Conservation (phyloP, 208 protist genomes). For the Zelonia costaricensis region DNA sequence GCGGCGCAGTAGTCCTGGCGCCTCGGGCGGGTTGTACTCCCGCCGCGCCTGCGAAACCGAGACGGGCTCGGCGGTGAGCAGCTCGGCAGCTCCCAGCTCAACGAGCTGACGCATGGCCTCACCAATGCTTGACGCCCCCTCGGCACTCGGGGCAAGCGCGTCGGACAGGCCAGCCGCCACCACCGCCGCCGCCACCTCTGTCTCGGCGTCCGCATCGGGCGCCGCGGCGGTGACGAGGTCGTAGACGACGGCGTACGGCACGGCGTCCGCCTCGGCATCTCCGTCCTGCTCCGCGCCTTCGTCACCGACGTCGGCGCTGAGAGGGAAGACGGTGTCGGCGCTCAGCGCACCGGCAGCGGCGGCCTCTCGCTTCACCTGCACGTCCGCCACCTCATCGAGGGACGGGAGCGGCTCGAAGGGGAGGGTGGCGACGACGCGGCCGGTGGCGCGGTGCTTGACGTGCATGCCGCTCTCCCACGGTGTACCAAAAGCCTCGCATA, state of each 20-base stretch:
- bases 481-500: constrained; percentile 69
- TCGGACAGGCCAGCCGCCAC: constrained; percentile 4
- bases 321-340: neutral
- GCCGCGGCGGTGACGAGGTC: constrained; percentile 29
- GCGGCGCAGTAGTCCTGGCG: constrained; percentile 51
- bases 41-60: constrained; percentile 24
- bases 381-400: constrained; percentile 5
- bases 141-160: neutral
- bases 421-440: constrained; percentile 69
- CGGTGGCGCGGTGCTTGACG: constrained; percentile 44
- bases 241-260: constrained; percentile 20
- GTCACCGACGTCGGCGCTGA: neutral
- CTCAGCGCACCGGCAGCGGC: neutral
- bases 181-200: constrained; percentile 10
- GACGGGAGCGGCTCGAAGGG: constrained; percentile 64
- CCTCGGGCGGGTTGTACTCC: constrained; percentile 45
- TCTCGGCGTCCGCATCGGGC: constrained; percentile 8
- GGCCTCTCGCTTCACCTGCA: neutral
- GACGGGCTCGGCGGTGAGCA: constrained; percentile 47
- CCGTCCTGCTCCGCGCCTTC: constrained; percentile 4
- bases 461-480: constrained; percentile 46
- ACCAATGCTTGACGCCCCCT: constrained; percentile 22
- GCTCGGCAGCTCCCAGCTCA: constrained; percentile 62
- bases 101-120: constrained; percentile 60
- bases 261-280: neutral